Evolutionary conservation across 225 moss, liverwort and hornwort species (phyloP).

Genomic region (Bryum argenteum): DNA sequence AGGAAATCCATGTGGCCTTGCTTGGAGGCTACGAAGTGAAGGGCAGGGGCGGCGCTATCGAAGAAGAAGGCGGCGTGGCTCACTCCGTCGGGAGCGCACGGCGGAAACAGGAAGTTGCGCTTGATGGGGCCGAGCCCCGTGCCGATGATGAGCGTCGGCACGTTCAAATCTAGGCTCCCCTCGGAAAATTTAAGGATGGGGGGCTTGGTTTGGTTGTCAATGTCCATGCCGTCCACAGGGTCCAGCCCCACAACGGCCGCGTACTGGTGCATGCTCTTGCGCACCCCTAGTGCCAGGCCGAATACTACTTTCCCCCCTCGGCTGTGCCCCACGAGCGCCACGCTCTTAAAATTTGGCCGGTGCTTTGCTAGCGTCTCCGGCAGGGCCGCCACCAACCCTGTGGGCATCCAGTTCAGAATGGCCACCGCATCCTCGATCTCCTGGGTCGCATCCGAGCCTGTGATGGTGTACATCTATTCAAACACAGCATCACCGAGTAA

Average conservation of each 20-base stretch:
- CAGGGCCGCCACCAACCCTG: constrained; percentile 53
- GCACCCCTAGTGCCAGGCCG: constrained; percentile 71
- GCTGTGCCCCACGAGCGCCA: constrained; percentile 77
- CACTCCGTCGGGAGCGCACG: constrained; percentile 84
- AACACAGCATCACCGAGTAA: constrained; percentile 5
- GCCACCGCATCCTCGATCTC: constrained; percentile 72
- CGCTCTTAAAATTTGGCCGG: constrained; percentile 59
- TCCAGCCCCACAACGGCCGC: constrained; percentile 82
- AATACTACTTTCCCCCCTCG: constrained; percentile 88
- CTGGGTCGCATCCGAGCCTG: constrained; percentile 65
- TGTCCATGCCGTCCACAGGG: constrained; percentile 78
- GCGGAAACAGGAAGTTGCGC: constrained; percentile 68
- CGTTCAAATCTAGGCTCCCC: constrained; percentile 53
- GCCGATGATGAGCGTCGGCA: constrained; percentile 80
- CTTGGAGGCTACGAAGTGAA: constrained; percentile 78
- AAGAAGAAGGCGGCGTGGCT: constrained; percentile 75
- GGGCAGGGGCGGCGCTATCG: constrained; percentile 69
- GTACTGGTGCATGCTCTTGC: constrained; percentile 64
- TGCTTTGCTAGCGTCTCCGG: constrained; percentile 56
- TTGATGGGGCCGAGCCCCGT: constrained; percentile 60
- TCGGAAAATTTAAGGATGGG: constrained; percentile 69
- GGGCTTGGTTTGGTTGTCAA: constrained; percentile 68
- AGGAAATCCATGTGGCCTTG: constrained; percentile 90
- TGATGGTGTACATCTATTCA: constrained; percentile 64
- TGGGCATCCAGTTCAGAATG: constrained; percentile 78